A percentile compares a stretch with the other conserved stretches of the same genome.
Evolutionary conservation across 768 basidiomycete genomes (phyloP).

Genomic region (Leccinellum albellum): DNA sequence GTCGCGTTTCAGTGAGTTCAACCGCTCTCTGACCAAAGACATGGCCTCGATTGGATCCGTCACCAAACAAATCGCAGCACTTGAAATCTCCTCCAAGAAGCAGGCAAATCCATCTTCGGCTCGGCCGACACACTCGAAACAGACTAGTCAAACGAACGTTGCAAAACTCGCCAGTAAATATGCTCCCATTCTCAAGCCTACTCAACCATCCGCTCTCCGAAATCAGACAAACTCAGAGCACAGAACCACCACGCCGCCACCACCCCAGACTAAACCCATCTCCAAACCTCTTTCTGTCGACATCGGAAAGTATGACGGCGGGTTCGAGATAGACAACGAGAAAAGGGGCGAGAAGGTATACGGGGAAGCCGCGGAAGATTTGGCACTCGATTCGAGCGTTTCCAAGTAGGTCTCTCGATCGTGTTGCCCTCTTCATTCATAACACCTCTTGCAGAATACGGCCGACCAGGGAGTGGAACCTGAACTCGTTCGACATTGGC

Average conservation of each 20-base stretch:
- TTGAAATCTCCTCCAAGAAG: conserved; percentile 59
- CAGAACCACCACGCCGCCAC: conserved; percentile 26
- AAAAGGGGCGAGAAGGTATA: conserved; percentile 70
- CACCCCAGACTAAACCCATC: conserved; percentile 13
- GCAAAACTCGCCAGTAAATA: conserved; percentile 73
- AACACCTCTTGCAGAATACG: conserved; percentile 41
- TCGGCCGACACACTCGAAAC: conserved; percentile 44
- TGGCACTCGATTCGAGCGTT: conserved; percentile 82
- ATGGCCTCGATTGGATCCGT: conserved; percentile 52
- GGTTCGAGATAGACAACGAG: conserved; percentile 86
- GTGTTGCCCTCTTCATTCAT: neutral
- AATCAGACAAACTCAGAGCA: conserved; percentile 32
- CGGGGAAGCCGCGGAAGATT: conserved; percentile 73
- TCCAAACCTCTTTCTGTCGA: conserved; percentile 43
- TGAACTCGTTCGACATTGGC: conserved; percentile 90
- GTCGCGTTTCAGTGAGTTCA: neutral
- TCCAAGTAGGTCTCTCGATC: conserved; percentile 46
- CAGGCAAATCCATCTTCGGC: conserved; percentile 31
- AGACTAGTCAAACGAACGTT: conserved; percentile 56
- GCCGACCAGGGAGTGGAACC: conserved; percentile 81
- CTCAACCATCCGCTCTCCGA: conserved; percentile 41
- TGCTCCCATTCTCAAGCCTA: conserved; percentile 51
- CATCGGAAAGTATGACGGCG: conserved; percentile 94
- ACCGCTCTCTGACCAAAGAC: neutral
- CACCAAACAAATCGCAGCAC: conserved; percentile 64